Conservation (phyloP, 129 eudicot genomes). For the Centaurea solstitialis region DNA sequence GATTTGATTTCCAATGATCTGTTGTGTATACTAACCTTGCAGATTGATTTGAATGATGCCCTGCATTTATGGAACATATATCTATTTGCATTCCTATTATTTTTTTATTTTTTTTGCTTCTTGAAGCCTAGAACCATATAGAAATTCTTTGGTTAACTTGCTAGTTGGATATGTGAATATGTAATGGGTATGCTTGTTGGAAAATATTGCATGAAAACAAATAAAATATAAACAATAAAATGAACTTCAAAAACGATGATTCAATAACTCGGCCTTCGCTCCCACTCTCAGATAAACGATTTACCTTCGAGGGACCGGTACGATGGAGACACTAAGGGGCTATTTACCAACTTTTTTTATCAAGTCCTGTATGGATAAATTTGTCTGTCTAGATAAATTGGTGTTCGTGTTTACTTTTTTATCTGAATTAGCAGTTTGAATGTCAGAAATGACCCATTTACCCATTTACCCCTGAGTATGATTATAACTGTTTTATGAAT, state of each 20-base stretch:
- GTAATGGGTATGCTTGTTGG: slow-evolving; percentile 3
- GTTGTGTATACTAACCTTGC: background rate
- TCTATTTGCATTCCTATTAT: background rate
- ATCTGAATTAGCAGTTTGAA: too few relatives aligned
- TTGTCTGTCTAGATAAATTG: too few relatives aligned
- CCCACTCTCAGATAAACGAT: too few relatives aligned
- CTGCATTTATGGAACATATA: background rate
- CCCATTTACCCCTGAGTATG: too few relatives aligned
- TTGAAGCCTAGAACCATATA: background rate
- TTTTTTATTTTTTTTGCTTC: background rate
- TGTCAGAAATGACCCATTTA: too few relatives aligned
- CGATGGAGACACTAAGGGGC: too few relatives aligned
- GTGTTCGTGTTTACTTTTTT: too few relatives aligned
- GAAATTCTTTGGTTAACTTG: background rate
- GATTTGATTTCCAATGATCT: too few relatives aligned
- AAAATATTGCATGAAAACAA: background rate
- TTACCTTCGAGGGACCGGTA: too few relatives aligned
- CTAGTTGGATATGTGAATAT: background rate
- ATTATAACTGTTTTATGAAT: background rate
- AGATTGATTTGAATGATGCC: background rate
- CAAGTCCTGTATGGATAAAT: background rate
- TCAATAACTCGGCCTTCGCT: too few relatives aligned
- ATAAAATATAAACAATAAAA: background rate
- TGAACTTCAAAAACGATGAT: background rate
- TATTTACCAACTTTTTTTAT: too few relatives aligned